A percentile compares a stretch with the other conserved stretches of the same genome.
These are phyloP conservation scores for Erysiphe neolycopersici DNA, from an alignment of 2,329 filamentous ascomycete species.

Conservation along the genomic window DNA sequence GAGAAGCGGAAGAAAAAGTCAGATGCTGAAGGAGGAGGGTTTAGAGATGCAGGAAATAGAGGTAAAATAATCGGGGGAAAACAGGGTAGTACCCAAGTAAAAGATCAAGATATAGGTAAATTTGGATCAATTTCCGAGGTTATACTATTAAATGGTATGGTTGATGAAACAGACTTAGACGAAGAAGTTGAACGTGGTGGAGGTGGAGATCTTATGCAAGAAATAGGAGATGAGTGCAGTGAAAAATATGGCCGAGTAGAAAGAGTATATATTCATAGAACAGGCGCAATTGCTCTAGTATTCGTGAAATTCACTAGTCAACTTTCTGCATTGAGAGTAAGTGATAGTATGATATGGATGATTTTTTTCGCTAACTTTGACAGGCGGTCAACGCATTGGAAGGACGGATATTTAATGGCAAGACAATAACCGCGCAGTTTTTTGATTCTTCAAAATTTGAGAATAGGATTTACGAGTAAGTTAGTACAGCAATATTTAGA, in stretches of 20 bases:
- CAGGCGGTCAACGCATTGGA: conserved; percentile 76
- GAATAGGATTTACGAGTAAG: conserved; percentile 24
- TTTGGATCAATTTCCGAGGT: conserved; percentile 59
- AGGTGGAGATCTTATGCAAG: conserved; percentile 48
- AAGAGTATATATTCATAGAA: conserved; percentile 45
- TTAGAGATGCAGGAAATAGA: conserved; percentile 35
- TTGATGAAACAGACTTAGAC: conserved; percentile 57
- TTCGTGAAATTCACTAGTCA: conserved; percentile 84
- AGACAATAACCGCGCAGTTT: conserved; percentile 55
- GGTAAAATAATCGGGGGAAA: conserved; percentile 56
- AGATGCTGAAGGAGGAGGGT: conserved; percentile 56
- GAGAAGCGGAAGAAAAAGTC: conserved; percentile 60
- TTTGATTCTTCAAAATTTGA: conserved; percentile 70
- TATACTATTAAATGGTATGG: conserved; percentile 59
- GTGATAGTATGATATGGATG: conserved; percentile 12
- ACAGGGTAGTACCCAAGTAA: conserved; percentile 22
- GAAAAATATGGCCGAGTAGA: conserved; percentile 73
- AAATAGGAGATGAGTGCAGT: conserved; percentile 84
- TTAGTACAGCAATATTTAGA: background rate
- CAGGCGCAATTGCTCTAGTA: conserved; percentile 30
- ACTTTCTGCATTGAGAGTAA: conserved; percentile 58
- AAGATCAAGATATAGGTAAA: conserved; percentile 21
- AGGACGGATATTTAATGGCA: conserved; percentile 69
- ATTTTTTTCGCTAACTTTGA: conserved; percentile 5
- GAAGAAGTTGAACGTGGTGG: conserved; percentile 42